Evolutionary conservation across 2,329 filamentous ascomycete species (phyloP), one percentile per base, ranked within the genome.

Genomic region (Fusarium metavorans): DNA sequence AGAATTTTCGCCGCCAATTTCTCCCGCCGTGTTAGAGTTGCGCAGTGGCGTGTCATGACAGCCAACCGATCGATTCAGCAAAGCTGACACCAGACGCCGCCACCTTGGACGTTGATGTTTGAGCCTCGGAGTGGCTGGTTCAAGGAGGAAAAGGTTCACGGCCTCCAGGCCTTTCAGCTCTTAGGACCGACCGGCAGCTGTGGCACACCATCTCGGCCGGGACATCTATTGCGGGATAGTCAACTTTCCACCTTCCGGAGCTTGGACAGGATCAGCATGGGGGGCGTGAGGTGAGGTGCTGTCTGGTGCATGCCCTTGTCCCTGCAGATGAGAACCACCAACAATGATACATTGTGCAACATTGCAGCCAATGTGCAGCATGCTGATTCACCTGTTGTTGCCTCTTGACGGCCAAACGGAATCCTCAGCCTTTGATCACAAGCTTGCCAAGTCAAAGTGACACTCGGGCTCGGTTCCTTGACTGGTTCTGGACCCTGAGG

Each of bases 161-260:
- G 37, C 27, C 67, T 13, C 18, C 25, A 11, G 48, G 2, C 27
- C 27, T 34, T 32, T 54, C 50, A 54, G 50, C 50, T 54, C 5
- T 18, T 9, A 54, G 11, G 50, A 20, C 50, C 50, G n/a, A 54
- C 50, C 50, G 18, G 50, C 60, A 54, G 72, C 48, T 67, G 69
- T 59, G 65, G 71, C 61, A 74, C 72, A 75, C 72, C 72, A 73
- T 75, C 58, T 74, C 74, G 65, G 74, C 66, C 73, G 27, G 61
- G 54, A 70, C 45, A 71, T 63, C 66, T 52, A 60, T 66, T 70
- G 68, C 27, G 73, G 72, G 56, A 74, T 74, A 74, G 75, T 67
- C 64, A 60, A 60, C 63, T 70, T 64, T 39, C 66, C 25, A 48
- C 35, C 34, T 43, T 25, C 32, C 43, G 56, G 66, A 66, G 59